These are phyloP conservation scores for Tillandsia leiboldiana DNA, from an alignment of 176 grass and related monocot genomes.

Conservation along the genomic window DNA sequence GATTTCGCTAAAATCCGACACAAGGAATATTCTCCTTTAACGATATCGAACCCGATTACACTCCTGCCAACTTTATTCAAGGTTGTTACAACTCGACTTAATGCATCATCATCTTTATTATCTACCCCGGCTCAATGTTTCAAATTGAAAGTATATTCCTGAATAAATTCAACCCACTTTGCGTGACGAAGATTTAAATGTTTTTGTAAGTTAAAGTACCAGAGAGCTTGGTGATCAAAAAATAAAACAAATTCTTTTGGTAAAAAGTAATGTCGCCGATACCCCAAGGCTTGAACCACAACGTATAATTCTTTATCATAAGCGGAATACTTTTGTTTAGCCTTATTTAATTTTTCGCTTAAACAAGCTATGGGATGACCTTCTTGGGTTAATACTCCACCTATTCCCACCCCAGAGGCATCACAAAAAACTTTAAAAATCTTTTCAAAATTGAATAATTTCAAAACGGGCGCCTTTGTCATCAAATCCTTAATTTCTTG, in stretches of 20 bases:
- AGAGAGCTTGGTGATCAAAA: neutral
- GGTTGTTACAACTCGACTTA: neutral
- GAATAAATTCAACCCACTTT: slow-evolving; percentile 1
- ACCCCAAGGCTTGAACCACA: neutral
- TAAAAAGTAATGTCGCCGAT: neutral
- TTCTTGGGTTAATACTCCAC: neutral
- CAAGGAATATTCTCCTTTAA: too few relatives aligned
- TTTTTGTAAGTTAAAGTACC: neutral
- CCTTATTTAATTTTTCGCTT: neutral
- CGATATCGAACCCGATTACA: too few relatives aligned
- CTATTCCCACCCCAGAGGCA: neutral
- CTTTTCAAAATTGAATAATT: neutral
- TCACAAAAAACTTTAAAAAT: slow-evolving; percentile 1
- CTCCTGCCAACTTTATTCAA: too few relatives aligned
- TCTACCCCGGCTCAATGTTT: neutral
- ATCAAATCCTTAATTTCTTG: neutral
- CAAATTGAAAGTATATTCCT: neutral
- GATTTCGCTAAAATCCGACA: neutral
- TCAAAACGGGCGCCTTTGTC: neutral
- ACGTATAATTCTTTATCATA: slow-evolving; percentile 6
- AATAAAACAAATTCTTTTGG: slow-evolving; percentile 4
- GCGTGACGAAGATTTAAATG: neutral
- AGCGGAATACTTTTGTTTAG: neutral
- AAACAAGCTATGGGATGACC: neutral
- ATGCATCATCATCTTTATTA: neutral